Conservation (phyloP, 768 basidiomycete genomes). For the Collybia mongolica region DNA sequence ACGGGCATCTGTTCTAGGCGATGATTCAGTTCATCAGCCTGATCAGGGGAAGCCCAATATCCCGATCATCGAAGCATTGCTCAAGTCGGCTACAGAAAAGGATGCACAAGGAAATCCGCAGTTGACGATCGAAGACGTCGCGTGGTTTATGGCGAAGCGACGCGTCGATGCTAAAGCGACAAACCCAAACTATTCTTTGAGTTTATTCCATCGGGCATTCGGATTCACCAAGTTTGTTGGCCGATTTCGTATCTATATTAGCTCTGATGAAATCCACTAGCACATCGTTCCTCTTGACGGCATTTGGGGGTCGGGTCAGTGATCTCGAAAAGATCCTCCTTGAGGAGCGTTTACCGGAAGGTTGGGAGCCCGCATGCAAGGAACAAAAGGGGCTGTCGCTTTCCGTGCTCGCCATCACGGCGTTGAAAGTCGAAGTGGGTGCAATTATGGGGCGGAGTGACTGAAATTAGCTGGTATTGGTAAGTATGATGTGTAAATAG, state of each 20-base stretch:
- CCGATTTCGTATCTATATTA: background rate
- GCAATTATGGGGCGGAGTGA: background rate
- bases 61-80: constrained; percentile 48
- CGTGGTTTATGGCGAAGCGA: constrained; percentile 53
- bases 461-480: no score
- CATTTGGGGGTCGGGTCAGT: constrained; percentile 59
- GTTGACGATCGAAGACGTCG: constrained; percentile 55
- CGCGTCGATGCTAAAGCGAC: constrained; percentile 47
- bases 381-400: constrained; percentile 55
- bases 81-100: constrained; percentile 56
- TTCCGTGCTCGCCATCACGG: background rate
- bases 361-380: constrained; percentile 61
- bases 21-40: constrained; percentile 37
- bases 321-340: constrained; percentile 52
- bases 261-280: constrained; percentile 27
- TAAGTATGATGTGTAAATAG: no score
- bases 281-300: constrained; percentile 55
- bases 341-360: constrained; percentile 67
- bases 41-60: constrained; percentile 52
- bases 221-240: constrained; percentile 54
- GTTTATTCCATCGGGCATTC: constrained; percentile 54
- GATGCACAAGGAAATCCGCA: constrained; percentile 38
- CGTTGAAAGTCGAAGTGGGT: constrained; percentile 1
- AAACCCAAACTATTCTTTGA: constrained; percentile 56
- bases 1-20: constrained; percentile 35